Conservation (phyloP, 257 asterid genomes). For the Nicotiana tomentosiformis region DNA sequence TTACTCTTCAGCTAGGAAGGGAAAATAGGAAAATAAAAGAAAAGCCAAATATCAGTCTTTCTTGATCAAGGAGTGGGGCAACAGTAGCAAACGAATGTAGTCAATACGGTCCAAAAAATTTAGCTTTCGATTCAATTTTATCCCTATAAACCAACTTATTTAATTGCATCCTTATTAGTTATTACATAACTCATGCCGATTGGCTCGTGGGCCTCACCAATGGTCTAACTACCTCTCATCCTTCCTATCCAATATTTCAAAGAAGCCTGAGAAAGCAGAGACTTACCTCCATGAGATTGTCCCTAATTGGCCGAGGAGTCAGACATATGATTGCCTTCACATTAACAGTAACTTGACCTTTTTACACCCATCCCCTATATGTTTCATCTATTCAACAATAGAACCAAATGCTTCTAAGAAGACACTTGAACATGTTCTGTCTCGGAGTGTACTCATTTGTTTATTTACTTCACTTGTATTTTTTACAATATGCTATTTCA, state of each 20-base stretch:
- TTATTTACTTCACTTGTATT: not conserved
- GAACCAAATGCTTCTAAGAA: not conserved
- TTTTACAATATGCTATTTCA: not conserved
- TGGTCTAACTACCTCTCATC: not conserved
- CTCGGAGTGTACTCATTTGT: not conserved
- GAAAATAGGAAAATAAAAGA: not conserved
- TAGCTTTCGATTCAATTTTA: not conserved
- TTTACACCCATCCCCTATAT: not conserved
- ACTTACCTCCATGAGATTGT: not conserved
- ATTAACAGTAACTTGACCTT: not conserved
- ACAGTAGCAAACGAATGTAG: not conserved
- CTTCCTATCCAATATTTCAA: not conserved
- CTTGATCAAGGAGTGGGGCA: not conserved
- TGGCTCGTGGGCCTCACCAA: not conserved
- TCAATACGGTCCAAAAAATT: not conserved
- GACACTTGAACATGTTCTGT: not conserved
- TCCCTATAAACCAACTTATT: not conserved
- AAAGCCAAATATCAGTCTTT: not conserved
- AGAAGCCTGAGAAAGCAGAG: not conserved
- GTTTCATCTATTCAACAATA: not conserved
- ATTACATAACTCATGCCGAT: not conserved
- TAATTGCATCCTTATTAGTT: not conserved
- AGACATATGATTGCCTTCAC: not conserved
- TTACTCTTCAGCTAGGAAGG: not conserved
- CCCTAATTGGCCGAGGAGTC: not conserved